phyloP scores from a whole-genome alignment of 2,329 filamentous ascomycete species.

The Penicillium sclerotigenum region DNA sequence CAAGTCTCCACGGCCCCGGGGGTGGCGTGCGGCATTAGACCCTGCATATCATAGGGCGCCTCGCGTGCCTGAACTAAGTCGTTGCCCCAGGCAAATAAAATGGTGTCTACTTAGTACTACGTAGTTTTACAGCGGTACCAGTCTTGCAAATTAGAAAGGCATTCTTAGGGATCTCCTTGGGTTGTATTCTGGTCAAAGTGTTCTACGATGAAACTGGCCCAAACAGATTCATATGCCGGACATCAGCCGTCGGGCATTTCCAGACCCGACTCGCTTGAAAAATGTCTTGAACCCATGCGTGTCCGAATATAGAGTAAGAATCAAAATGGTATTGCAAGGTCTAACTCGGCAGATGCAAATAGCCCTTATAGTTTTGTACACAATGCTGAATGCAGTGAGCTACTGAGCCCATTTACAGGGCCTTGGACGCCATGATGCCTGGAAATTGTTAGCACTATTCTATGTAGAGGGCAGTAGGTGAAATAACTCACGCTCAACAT shows the following conservation, averaged over 20 bases:
- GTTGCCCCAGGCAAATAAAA: background rate
- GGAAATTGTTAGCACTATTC: slow-evolving; percentile 13
- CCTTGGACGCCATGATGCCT: slow-evolving; percentile 43
- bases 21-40: slow-evolving; percentile 14
- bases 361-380: slow-evolving; percentile 42
- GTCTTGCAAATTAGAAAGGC: too few species aligned
- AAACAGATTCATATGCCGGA: background rate
- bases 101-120: background rate
- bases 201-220: slow-evolving; percentile 1
- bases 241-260: background rate
- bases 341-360: slow-evolving; percentile 37
- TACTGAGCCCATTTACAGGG: slow-evolving; percentile 37
- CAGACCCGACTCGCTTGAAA: background rate
- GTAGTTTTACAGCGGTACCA: background rate
- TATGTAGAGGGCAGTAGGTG: background rate
- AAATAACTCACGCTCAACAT: slow-evolving; percentile 81
- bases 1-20: slow-evolving; percentile 12
- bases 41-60: slow-evolving; percentile 11
- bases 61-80: background rate
- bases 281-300: background rate
- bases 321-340: slow-evolving; percentile 37
- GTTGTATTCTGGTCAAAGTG: background rate
- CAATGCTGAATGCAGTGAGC: slow-evolving; percentile 34
- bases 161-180: background rate
- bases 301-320: slow-evolving; percentile 9